Evolutionary conservation across 805 yeast species (phyloP), one percentile per base, ranked within the genome.

Genomic region (Lachancea quebecensis): DNA sequence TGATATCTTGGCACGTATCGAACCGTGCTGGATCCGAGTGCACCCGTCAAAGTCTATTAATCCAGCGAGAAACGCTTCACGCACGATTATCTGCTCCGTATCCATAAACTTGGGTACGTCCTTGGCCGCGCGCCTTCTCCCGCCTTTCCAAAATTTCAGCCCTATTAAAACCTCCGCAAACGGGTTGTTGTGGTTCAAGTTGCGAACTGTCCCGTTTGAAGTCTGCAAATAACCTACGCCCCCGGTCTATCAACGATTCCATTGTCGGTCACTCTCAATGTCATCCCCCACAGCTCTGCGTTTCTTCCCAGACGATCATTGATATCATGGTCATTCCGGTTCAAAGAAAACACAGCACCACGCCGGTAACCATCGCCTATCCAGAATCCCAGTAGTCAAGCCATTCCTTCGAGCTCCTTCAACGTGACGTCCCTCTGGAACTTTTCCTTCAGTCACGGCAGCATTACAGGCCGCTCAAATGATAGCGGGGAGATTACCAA

Each of bases 301-400:
- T n/a, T n/a, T n/a, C n/a, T n/a, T n/a, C n/a, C n/a, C n/a, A n/a
- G n/a, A n/a, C n/a, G n/a, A n/a, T n/a, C n/a, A n/a, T n/a, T n/a
- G n/a, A n/a, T n/a, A n/a, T n/a, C n/a, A n/a, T n/a, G n/a, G n/a
- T n/a, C n/a, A n/a, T n/a, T n/a, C n/a, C n/a, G n/a, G n/a, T n/a
- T n/a, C n/a, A n/a, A n/a, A n/a, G n/a, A n/a, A n/a, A n/a, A n/a
- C n/a, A n/a, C n/a, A n/a, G n/a, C n/a, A n/a, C n/a, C 18, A 41
- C 36, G 10, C 10, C 45, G 18, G 35, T 38, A 15, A 15, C 52
- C 52, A 35, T 49, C 44, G 10, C 50, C 48, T 3, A 49, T 34
- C 49, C 52, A 48, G 17, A 46, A 46, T 11, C 52, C 52, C n/a
- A 49, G 31, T 2, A 49, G 30, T 49, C 49, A 49, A 2, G 49